A percentile compares a stretch with the other conserved stretches of the same genome.
Evolutionary conservation across 805 yeast species (phyloP).

Genomic region (Metschnikowia lochheadii): DNA sequence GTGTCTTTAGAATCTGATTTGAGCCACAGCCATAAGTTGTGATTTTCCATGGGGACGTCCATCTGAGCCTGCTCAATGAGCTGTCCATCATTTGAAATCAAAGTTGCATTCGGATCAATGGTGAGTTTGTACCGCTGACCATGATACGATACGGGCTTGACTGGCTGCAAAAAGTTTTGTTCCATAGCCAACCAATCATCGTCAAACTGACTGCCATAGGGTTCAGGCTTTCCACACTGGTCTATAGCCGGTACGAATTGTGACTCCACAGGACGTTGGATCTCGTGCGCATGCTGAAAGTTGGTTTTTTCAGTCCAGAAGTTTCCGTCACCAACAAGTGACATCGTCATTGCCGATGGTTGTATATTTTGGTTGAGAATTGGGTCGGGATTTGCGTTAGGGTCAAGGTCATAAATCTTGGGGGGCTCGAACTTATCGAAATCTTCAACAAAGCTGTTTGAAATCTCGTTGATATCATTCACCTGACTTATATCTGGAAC

Average conservation of each 20-base stretch:
- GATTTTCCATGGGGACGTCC: neutral
- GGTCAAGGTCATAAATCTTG: neutral
- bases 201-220: too few relatives aligned
- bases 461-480: neutral
- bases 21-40: neutral
- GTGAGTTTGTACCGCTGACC: too few relatives aligned
- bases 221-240: too few relatives aligned
- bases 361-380: neutral
- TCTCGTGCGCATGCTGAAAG: neutral
- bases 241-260: neutral
- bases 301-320: neutral
- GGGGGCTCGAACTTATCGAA: neutral
- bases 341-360: neutral
- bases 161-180: neutral
- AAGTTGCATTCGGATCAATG: too few relatives aligned
- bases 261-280: neutral
- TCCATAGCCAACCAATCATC: neutral
- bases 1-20: neutral
- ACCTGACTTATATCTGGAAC: too few relatives aligned
- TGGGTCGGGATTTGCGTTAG: neutral
- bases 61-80: too few relatives aligned
- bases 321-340: neutral
- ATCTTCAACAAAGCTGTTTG: neutral
- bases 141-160: too few relatives aligned
- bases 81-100: too few relatives aligned